Conservation (phyloP, 2,329 filamentous ascomycete species). For the Ophiobolus disseminans region DNA sequence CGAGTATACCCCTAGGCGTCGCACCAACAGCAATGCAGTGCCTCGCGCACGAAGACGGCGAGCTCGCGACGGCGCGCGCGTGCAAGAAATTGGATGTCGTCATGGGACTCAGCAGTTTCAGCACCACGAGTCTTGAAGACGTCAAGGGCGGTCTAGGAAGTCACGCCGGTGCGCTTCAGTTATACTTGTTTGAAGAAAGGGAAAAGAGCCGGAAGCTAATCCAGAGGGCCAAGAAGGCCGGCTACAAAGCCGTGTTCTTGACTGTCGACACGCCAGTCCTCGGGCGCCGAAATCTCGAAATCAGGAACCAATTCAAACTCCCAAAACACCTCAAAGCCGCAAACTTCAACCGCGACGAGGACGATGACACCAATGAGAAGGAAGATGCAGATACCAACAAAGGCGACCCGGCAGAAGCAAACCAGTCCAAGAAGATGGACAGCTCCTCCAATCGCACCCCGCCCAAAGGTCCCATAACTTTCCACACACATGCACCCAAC, state of each 20-base stretch:
- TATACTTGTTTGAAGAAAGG: slow-evolving; percentile 52
- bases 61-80: slow-evolving; percentile 51
- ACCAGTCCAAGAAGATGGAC: not conserved
- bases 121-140: slow-evolving; percentile 51
- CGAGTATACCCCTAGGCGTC: slow-evolving; percentile 51
- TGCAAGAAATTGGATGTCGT: slow-evolving; percentile 48
- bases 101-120: slow-evolving; percentile 49
- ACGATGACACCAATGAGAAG: not conserved
- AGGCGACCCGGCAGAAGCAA: not conserved
- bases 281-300: slow-evolving; percentile 29
- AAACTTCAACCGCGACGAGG: slow-evolving; percentile 25
- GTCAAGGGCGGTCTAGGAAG: slow-evolving; percentile 56
- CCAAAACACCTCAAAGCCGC: slow-evolving; percentile 30
- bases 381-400: not conserved
- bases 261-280: slow-evolving; percentile 36
- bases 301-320: slow-evolving; percentile 36
- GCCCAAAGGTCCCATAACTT: slow-evolving; percentile 20
- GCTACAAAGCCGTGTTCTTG: slow-evolving; percentile 34
- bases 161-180: slow-evolving; percentile 44
- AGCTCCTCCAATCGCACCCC: slow-evolving; percentile 12
- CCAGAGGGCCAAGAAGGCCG: slow-evolving; percentile 31
- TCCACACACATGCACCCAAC: slow-evolving; percentile 31
- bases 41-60: slow-evolving; percentile 53
- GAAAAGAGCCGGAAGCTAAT: slow-evolving; percentile 26
- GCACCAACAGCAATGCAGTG: slow-evolving; percentile 54